phyloP scores from a whole-genome alignment of 2,329 filamentous ascomycete genomes.

The Aspergillus fischeri region DNA sequence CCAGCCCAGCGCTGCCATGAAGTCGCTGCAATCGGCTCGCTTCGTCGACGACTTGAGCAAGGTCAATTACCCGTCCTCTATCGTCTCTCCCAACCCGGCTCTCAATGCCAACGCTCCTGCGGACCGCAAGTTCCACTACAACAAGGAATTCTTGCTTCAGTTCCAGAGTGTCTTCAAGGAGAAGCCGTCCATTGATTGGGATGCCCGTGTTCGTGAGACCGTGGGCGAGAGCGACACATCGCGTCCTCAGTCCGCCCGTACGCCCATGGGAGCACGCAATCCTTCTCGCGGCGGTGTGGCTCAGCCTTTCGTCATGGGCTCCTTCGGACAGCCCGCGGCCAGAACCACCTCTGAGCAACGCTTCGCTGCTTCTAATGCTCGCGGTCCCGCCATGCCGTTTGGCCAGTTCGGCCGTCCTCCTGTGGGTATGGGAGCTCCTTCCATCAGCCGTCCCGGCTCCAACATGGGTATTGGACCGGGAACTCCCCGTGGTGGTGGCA shows the following conservation, averaged over 20 bases:
- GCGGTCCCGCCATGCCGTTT: constrained; percentile 50
- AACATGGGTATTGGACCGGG: constrained; percentile 53
- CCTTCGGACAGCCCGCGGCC: constrained; percentile 52
- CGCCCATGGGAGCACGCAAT: constrained; percentile 48
- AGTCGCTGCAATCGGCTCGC: constrained; percentile 85
- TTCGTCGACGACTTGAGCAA: constrained; percentile 77
- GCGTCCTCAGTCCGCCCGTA: constrained; percentile 54
- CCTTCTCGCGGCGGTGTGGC: constrained; percentile 50
- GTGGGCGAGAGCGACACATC: constrained; percentile 71
- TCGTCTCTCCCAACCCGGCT: constrained; percentile 86
- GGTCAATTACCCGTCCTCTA: constrained; percentile 75
- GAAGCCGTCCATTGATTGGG: constrained; percentile 92
- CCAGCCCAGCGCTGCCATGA: constrained; percentile 89
- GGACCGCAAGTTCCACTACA: constrained; percentile 85
- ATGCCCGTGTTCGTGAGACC: constrained; percentile 78
- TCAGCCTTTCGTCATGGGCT: constrained; percentile 63
- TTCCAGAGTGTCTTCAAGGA: constrained; percentile 96
- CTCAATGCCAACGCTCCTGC: constrained; percentile 71
- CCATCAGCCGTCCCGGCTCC: constrained; percentile 63
- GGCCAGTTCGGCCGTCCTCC: constrained; percentile 60
- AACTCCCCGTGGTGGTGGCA: constrained; percentile 69
- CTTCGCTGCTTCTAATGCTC: constrained; percentile 61
- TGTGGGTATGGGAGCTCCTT: constrained; percentile 58
- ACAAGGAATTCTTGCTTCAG: constrained; percentile 90
- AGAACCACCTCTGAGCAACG: constrained; percentile 69